These are phyloP conservation scores for Metrosideros polymorpha DNA, from an alignment of 441 rosid species.

Conservation along the genomic window DNA sequence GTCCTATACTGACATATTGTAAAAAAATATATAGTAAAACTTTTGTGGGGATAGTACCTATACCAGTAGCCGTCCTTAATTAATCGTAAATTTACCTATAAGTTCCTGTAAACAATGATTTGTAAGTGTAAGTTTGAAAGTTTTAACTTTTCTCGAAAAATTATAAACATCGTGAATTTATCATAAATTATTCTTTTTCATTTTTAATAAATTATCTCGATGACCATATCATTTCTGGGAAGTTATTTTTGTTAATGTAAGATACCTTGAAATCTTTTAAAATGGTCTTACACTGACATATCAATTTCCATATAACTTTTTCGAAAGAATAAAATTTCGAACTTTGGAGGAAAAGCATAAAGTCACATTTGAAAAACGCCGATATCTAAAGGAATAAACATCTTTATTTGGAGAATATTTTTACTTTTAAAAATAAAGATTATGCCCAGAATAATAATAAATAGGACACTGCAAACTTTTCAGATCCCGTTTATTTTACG, in stretches of 20 bases:
- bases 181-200: neutral
- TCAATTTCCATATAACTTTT: neutral
- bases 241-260: neutral
- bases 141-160: no score
- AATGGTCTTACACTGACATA: neutral
- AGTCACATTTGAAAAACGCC: no score
- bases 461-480: neutral
- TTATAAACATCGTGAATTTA: no score
- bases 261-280: neutral
- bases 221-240: neutral
- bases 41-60: no score
- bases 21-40: no score
- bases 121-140: no score
- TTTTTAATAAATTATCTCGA: neutral
- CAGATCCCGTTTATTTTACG: no score
- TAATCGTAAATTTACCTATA: no score
- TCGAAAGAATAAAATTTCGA: neutral
- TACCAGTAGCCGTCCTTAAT: no score
- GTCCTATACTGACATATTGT: no score
- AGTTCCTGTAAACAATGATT: no score
- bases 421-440: neutral
- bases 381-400: no score
- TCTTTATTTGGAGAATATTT: neutral
- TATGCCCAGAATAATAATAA: neutral
- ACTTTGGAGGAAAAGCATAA: neutral